Conservation (phyloP, 2,329 filamentous ascomycete genomes). For the Beauveria sp. region DNA sequence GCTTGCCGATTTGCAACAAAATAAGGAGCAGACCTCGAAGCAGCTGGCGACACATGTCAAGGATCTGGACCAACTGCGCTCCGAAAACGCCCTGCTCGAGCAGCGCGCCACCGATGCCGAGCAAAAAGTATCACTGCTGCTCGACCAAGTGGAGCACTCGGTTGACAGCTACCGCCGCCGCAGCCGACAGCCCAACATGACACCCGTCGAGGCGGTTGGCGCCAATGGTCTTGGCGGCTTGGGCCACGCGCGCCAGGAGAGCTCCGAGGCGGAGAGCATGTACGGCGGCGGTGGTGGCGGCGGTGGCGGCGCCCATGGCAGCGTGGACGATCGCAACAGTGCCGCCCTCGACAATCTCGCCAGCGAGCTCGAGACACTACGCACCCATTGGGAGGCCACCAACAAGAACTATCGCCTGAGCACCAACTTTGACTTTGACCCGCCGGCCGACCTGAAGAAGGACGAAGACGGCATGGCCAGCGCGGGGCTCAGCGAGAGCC, state of each 20-base stretch:
- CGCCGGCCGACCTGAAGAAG: constrained; percentile 30
- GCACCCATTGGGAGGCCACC: constrained; percentile 89
- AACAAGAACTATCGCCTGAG: constrained; percentile 92
- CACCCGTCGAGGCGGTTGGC: constrained; percentile 37
- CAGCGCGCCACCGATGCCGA: constrained; percentile 83
- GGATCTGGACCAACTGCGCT: constrained; percentile 74
- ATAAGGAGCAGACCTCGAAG: constrained; percentile 56
- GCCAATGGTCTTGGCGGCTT: constrained; percentile 28
- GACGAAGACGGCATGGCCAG: constrained; percentile 33
- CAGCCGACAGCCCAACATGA: constrained; percentile 49
- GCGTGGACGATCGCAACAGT: constrained; percentile 45
- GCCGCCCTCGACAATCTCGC: constrained; percentile 82
- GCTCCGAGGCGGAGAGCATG: constrained; percentile 54
- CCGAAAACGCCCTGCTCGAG: constrained; percentile 76
- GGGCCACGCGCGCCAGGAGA: constrained; percentile 45
- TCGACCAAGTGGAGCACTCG: constrained; percentile 89
- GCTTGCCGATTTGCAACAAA: constrained; percentile 54
- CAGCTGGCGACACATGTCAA: constrained; percentile 53
- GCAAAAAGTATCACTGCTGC: constrained; percentile 81
- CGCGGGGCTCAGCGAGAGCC: constrained; percentile 57
- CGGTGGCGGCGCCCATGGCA: constrained; percentile 29
- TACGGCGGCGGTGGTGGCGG: constrained; percentile 33
- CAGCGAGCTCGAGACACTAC: constrained; percentile 81
- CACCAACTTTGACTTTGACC: constrained; percentile 81
- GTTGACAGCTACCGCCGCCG: constrained; percentile 91